phyloP scores from a whole-genome alignment of 1,139 yeast genomes.

The Blastobotrys petasosporus region DNA sequence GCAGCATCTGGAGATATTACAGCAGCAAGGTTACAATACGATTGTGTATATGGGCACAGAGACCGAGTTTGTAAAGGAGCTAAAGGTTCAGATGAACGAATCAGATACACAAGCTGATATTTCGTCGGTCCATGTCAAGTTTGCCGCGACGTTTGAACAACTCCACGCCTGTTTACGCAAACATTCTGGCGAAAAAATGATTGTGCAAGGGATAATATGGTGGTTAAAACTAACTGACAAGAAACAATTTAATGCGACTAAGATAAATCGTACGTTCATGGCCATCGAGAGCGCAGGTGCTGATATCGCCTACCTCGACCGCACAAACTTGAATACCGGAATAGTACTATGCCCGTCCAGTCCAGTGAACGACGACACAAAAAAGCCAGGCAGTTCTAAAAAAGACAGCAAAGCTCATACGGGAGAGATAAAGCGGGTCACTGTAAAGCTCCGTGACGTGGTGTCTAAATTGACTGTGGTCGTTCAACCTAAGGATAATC shows the following conservation, averaged over 20 bases:
- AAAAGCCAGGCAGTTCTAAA: too few species aligned
- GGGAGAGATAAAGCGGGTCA: too few species aligned
- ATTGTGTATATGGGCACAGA: constrained; percentile 5
- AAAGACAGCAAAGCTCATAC: too few species aligned
- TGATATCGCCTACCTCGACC: not conserved
- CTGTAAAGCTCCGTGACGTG: too few species aligned
- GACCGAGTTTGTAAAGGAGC: constrained; percentile 1
- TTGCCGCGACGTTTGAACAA: not conserved
- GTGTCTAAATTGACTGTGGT: too few species aligned
- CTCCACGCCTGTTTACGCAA: not conserved
- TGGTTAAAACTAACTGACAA: not conserved
- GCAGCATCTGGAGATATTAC: not conserved
- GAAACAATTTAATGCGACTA: too few species aligned
- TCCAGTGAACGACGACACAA: too few species aligned
- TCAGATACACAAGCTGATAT: not conserved
- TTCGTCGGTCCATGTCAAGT: not conserved
- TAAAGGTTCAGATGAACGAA: not conserved
- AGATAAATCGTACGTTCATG: not conserved
- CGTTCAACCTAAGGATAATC: not conserved
- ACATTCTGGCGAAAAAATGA: not conserved
- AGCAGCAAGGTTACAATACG: not conserved
- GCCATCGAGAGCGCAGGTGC: not conserved
- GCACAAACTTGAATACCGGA: not conserved
- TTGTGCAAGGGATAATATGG: not conserved
- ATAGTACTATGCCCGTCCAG: not conserved